These are phyloP conservation scores for Arachis monticola DNA, from an alignment of 331 rosid genomes.

Conservation along the genomic window DNA sequence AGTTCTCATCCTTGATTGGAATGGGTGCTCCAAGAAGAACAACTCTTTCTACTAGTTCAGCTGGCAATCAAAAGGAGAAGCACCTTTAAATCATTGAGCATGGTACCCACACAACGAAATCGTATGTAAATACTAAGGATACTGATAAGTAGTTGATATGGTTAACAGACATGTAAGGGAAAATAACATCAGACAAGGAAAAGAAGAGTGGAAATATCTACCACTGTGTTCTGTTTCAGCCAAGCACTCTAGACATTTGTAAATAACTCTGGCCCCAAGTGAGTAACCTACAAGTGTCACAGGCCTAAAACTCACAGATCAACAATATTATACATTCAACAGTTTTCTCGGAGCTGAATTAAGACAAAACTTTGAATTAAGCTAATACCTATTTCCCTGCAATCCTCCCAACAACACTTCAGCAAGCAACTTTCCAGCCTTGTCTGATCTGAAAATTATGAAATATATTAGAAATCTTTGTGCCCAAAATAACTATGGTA, in stretches of 20 bases:
- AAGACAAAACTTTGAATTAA: conserved; percentile 20
- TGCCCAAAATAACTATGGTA: conserved; percentile 26
- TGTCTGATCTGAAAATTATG: conserved; percentile 55
- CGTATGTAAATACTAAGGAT: background rate
- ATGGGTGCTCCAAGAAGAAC: conserved; percentile 74
- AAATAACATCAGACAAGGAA: conserved; percentile 1
- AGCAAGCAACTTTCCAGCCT: conserved; percentile 70
- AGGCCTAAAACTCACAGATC: conserved; percentile 54
- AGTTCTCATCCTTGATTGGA: conserved; percentile 59
- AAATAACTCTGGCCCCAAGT: conserved; percentile 67
- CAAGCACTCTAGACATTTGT: conserved; percentile 62
- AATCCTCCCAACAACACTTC: conserved; percentile 56
- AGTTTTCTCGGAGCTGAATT: conserved; percentile 1
- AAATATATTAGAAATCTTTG: conserved; percentile 3
- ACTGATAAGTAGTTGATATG: conserved; percentile 17
- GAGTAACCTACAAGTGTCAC: conserved; percentile 68
- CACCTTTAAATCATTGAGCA: conserved; percentile 17
- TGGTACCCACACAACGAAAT: background rate
- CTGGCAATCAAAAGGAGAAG: conserved; percentile 43
- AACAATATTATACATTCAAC: conserved; percentile 30
- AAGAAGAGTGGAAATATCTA: conserved; percentile 34
- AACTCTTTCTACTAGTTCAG: conserved; percentile 64
- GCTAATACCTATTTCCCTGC: conserved; percentile 60
- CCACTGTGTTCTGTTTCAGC: conserved; percentile 57
- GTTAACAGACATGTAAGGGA: conserved; percentile 23